Conservation (phyloP, 192 early-diverging fungal genomes). For the Backusella mclennaniae region DNA sequence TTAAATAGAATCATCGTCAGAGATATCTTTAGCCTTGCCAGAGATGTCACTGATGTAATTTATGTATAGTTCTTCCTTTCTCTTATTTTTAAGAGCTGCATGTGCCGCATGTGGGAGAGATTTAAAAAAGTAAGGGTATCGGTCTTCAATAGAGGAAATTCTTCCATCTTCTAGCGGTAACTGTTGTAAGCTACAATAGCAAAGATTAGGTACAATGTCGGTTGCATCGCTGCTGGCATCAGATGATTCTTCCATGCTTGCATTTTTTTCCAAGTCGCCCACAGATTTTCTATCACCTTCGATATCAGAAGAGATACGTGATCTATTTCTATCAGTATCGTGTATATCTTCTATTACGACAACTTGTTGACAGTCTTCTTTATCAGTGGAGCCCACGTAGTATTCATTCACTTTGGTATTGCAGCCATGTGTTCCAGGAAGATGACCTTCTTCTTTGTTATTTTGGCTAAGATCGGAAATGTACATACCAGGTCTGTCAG, state of each 20-base stretch:
- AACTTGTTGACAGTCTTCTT: background rate
- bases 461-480: background rate
- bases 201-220: background rate
- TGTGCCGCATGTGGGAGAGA: constrained; percentile 26
- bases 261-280: background rate
- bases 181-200: background rate
- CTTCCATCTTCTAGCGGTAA: background rate
- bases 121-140: constrained; percentile 30
- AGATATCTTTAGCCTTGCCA: background rate
- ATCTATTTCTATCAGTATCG: background rate
- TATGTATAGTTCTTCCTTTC: background rate
- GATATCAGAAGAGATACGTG: background rate
- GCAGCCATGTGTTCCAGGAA: constrained; percentile 1
- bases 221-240: background rate
- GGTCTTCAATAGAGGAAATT: constrained; percentile 24
- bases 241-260: background rate
- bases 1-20: background rate
- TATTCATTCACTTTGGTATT: background rate
- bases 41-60: background rate
- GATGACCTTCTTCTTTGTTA: background rate
- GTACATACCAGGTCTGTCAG: background rate
- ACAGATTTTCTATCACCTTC: background rate
- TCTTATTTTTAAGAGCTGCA: constrained; percentile 17
- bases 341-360: constrained; percentile 3
- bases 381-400: background rate